These are phyloP conservation scores for Aspergillus baeticus DNA, from an alignment of 495 filamentous ascomycete genomes.

Conservation along the genomic window DNA sequence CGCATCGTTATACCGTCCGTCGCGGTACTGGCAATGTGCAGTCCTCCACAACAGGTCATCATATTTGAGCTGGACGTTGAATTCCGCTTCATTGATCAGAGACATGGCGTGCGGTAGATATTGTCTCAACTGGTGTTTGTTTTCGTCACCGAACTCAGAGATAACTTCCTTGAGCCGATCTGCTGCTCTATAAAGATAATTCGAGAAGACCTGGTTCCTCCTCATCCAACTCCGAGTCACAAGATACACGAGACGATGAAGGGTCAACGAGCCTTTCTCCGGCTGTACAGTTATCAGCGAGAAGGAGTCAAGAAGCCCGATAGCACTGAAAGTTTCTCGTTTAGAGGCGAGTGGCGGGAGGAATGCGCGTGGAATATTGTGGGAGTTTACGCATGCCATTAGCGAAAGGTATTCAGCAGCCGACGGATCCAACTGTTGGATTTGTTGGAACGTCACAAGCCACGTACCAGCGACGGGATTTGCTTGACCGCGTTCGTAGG, in stretches of 20 bases:
- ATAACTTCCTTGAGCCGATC: not conserved
- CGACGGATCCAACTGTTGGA: slow-evolving; percentile 23
- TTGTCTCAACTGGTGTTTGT: not conserved
- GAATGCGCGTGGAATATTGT: slow-evolving; percentile 28
- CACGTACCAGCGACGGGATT: slow-evolving; percentile 56
- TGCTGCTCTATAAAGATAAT: not conserved
- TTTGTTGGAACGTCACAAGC: slow-evolving; percentile 52
- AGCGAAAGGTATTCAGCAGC: slow-evolving; percentile 40
- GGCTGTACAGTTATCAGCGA: slow-evolving; percentile 19
- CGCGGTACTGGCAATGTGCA: not conserved
- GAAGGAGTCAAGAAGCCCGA: slow-evolving; percentile 21
- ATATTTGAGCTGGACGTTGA: not conserved
- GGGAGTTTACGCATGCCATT: slow-evolving; percentile 40
- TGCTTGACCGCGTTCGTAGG: slow-evolving; percentile 41
- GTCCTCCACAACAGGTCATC: not conserved
- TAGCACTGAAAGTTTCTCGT: slow-evolving; percentile 8
- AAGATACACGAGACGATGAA: slow-evolving; percentile 24
- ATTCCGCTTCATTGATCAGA: not conserved
- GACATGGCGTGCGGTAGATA: not conserved
- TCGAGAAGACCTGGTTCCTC: not conserved
- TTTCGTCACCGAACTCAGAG: not conserved
- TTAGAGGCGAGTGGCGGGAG: slow-evolving; percentile 13
- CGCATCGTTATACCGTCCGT: no score
- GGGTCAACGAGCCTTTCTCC: not conserved
- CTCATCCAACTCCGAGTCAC: slow-evolving; percentile 21